A percentile compares a stretch with the other conserved stretches of the same genome.
phyloP scores from a whole-genome alignment of 148 eudicot species.

The Nepenthes gracilis region DNA sequence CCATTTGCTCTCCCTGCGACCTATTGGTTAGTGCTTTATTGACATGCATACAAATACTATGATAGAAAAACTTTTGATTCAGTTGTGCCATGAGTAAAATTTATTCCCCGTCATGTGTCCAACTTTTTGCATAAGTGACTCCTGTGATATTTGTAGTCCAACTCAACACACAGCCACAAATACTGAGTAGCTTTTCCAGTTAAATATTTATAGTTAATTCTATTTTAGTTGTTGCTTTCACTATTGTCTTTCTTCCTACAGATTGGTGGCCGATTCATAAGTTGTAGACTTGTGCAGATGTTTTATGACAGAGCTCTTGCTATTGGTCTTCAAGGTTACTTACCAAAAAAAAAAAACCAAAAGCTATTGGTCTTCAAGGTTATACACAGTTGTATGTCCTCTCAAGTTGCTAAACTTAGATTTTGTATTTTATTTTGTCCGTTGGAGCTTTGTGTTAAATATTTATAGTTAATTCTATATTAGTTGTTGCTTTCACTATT shows the following conservation, averaged over 20 bases:
- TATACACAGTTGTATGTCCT: conserved; percentile 81
- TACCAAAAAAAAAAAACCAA: no score
- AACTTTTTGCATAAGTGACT: no score
- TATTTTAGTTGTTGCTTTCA: neutral
- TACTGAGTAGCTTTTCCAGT: no score
- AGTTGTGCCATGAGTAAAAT: no score
- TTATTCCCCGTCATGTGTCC: no score
- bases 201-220: neutral
- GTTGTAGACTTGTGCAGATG: conserved; percentile 63
- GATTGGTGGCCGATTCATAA: conserved; percentile 85
- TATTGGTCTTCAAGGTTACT: conserved; percentile 77
- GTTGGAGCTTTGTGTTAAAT: neutral
- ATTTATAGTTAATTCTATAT: neutral
- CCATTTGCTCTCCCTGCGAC: conserved; percentile 96
- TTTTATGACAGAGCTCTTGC: conserved; percentile 87
- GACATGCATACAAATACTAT: neutral
- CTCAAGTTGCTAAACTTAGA: conserved; percentile 12
- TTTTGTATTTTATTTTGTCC: conserved; percentile 1
- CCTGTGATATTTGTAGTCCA: no score
- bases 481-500: neutral
- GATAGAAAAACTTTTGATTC: no score
- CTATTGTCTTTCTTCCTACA: conserved; percentile 12
- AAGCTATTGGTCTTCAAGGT: conserved; percentile 13
- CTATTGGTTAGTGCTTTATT: conserved; percentile 59
- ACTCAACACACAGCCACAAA: no score